Evolutionary conservation across 2,329 filamentous ascomycete genomes (phyloP).

Genomic region (Zymoseptoria tritici): DNA sequence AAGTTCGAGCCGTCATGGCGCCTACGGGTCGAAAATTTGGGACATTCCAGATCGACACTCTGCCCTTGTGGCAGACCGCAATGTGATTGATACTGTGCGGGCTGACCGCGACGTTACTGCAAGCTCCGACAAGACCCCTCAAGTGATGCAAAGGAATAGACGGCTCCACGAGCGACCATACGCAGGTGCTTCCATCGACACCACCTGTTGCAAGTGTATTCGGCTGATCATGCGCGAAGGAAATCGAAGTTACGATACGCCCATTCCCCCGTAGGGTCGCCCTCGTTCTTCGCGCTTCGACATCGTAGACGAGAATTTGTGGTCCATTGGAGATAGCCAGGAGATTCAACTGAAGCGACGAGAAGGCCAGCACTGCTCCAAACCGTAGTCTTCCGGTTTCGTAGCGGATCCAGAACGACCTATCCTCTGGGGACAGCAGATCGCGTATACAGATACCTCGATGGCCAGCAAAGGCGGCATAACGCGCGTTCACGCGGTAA

Average conservation of each 20-base stretch:
- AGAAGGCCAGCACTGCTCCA: constrained; percentile 15
- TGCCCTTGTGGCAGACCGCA: constrained; percentile 8
- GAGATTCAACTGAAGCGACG: constrained; percentile 10
- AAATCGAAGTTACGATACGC: constrained; percentile 14
- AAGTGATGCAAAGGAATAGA: constrained; percentile 13
- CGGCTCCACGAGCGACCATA: constrained; percentile 17
- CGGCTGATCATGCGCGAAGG: constrained; percentile 11
- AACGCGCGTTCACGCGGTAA: constrained; percentile 14
- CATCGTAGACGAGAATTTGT: constrained; percentile 18
- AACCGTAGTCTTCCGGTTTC: constrained; percentile 6
- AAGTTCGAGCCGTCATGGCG: constrained; percentile 3
- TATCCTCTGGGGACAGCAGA: constrained; percentile 4
- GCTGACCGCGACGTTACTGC: constrained; percentile 11
- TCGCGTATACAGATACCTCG: constrained; percentile 11
- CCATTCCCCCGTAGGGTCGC: constrained; percentile 17
- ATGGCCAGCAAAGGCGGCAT: constrained; percentile 14
- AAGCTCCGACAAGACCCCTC: constrained; percentile 12
- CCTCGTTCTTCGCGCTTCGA: constrained; percentile 6
- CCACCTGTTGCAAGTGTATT: constrained; percentile 15
- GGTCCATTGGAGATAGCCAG: constrained; percentile 18
- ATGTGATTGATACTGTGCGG: constrained; percentile 7
- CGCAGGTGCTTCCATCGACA: constrained; percentile 17
- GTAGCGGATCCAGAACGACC: constrained; percentile 4
- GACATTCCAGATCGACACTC: constrained; percentile 9
- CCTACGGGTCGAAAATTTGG: constrained; percentile 8